Base-by-base conservation (phyloP, 768 basidiomycete species). In the Lactarius hatsudake region DNA sequence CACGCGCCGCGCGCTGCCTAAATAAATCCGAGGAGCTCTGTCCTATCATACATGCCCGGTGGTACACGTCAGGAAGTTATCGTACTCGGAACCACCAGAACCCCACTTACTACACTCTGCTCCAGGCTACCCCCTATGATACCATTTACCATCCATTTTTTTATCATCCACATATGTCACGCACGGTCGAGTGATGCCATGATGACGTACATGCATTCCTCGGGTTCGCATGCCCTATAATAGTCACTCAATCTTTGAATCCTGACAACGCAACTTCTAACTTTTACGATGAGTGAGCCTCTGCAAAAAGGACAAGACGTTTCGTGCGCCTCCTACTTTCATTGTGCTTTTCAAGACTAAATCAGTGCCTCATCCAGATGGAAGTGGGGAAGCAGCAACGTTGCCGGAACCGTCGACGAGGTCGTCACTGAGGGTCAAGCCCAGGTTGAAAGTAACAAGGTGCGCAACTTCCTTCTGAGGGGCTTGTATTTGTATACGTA, bases 361-460 rank as follows among this genome's bases (percentile, higher is more conserved):
- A 42, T 51, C 10, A n/a, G n/a, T 1, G 23, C 32, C 36, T 9
- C 30, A 28, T 34, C 2, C 38, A 62, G 61, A 51, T 63, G 66
- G 66, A 63, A 67, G 23, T 67, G 66, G 61, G 61, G 61, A 9
- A 62, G n/a, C 38, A 67, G 57, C 30, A 59, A 59, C 26, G 57
- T 67, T 15, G 63, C 38, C 20, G 66, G 62, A 6, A 67, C 26
- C 20, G 62, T 63, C 30, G 66, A 67, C 20, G 38, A 61, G 38
- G 57, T 83, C 56, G 78, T 82, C 9, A 74, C 77, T 43, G 78
- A 80, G 34, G 82, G 81, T 0, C 76, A 78, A 64, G 81, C 79
- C 3, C 68, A 80, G 66, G 80, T 83, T 26, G 80, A 76, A 18
- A 82, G 79, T 56, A 81, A 82, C 51, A 83, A 82, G 78, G 82